phyloP scores from a whole-genome alignment of 148 eudicot genomes.

The Beta vulgaris region DNA sequence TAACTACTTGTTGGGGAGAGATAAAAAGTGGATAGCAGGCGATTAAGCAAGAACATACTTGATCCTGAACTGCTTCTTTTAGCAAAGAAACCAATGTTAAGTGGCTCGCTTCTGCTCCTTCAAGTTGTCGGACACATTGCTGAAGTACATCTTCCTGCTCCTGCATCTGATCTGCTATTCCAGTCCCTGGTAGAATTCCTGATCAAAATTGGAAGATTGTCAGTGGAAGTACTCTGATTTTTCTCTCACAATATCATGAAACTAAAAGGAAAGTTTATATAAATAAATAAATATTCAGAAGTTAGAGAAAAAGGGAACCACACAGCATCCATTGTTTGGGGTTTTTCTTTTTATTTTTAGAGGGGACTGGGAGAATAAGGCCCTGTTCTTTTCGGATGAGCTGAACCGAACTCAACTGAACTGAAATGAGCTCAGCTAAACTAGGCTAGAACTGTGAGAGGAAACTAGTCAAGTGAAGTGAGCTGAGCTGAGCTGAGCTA shows the following conservation, averaged over 20 bases:
- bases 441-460: no score
- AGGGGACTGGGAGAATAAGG: no score
- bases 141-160: constrained; percentile 70
- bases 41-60: constrained; percentile 40
- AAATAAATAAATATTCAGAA: no score
- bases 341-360: no score
- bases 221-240: neutral
- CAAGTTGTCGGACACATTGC: constrained; percentile 66
- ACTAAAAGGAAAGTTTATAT: no score
- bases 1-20: no score
- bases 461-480: no score
- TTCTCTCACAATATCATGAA: neutral
- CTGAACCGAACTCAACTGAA: no score
- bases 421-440: no score
- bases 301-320: neutral
- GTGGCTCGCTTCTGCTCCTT: constrained; percentile 66
- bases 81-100: constrained; percentile 60
- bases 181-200: constrained; percentile 55
- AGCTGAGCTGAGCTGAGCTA: no score
- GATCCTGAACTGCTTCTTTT: constrained; percentile 76
- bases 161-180: constrained; percentile 53
- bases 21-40: neutral
- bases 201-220: constrained; percentile 21
- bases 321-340: neutral
- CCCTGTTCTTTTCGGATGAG: no score